Conservation (phyloP, 2,329 filamentous ascomycete species). For the Alternaria gansuensis region DNA sequence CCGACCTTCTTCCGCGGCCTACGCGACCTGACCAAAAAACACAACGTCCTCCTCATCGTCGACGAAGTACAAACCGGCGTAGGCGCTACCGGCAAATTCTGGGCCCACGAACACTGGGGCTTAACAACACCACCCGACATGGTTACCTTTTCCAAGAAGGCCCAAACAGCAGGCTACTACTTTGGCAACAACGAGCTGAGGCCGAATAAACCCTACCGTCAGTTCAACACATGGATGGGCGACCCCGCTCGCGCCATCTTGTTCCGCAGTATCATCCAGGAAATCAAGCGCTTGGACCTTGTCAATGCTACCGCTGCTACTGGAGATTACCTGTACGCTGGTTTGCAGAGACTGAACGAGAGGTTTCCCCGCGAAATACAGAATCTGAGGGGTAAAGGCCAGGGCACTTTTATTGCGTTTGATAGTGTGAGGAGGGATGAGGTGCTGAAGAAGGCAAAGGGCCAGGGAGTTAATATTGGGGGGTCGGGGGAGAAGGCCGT, state of each 20-base stretch:
- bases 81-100: constrained; percentile 92
- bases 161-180: constrained; percentile 92
- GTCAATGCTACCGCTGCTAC: constrained; percentile 80
- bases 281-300: constrained; percentile 79
- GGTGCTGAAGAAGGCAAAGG: constrained; percentile 81
- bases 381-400: constrained; percentile 86
- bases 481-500: constrained; percentile 80
- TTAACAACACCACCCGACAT: constrained; percentile 83
- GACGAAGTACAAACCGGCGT: constrained; percentile 95
- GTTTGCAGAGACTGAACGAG: constrained; percentile 71
- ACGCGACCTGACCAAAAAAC: constrained; percentile 78
- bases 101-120: constrained; percentile 96
- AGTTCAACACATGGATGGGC: constrained; percentile 99
- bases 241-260: constrained; percentile 85
- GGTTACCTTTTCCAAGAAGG: constrained; percentile 96
- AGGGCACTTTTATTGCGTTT: constrained; percentile 93
- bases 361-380: constrained; percentile 80
- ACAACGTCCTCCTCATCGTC: constrained; percentile 85
- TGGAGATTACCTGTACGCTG: constrained; percentile 78
- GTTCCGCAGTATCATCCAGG: constrained; percentile 84
- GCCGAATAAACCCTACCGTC: constrained; percentile 92
- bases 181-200: constrained; percentile 80
- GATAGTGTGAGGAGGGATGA: constrained; percentile 82
- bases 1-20: constrained; percentile 86
- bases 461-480: constrained; percentile 84